Evolutionary conservation across 2,329 filamentous ascomycete species (phyloP).

Genomic region (Penicillium occitanis): DNA sequence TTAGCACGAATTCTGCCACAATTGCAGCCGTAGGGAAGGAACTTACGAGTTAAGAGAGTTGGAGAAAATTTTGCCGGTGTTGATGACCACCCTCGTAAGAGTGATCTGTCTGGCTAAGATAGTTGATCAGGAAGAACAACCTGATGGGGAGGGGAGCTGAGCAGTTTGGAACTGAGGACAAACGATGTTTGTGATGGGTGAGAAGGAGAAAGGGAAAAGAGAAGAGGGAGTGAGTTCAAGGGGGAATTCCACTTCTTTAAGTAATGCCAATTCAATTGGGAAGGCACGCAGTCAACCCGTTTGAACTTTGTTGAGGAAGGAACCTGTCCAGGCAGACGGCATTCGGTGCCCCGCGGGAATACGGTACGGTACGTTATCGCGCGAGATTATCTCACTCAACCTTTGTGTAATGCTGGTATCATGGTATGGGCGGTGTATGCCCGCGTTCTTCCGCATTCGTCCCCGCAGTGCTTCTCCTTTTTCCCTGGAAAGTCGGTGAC

Average conservation of each 20-base stretch:
- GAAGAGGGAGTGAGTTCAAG: constrained; percentile 15
- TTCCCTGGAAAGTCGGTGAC: constrained; percentile 6
- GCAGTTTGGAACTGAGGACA: constrained; percentile 16
- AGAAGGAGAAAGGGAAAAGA: constrained; percentile 9
- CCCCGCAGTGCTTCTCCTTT: not conserved
- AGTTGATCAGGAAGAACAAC: constrained; percentile 51
- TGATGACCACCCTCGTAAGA: constrained; percentile 56
- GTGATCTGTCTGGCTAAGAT: constrained; percentile 33
- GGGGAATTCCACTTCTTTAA: not conserved
- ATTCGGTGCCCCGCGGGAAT: not conserved
- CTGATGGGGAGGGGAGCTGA: constrained; percentile 18
- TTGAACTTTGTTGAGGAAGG: not conserved
- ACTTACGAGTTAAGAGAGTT: constrained; percentile 95
- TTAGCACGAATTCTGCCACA: constrained; percentile 20
- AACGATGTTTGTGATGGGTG: not conserved
- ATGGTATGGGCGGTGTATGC: not conserved
- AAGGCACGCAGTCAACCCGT: not conserved
- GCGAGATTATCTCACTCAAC: not conserved
- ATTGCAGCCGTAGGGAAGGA: not conserved
- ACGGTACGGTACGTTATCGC: constrained; percentile 1
- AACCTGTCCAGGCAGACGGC: constrained; percentile 2
- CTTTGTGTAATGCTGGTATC: constrained; percentile 1
- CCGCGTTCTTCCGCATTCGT: constrained; percentile 11
- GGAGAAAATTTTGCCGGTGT: constrained; percentile 92
- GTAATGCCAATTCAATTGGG: not conserved